Percentiles rank a stretch among this genome's conserved stretches.
Conservation (phyloP, 1,284 basidiomycete species). For the Mycosarcoma maydis region DNA sequence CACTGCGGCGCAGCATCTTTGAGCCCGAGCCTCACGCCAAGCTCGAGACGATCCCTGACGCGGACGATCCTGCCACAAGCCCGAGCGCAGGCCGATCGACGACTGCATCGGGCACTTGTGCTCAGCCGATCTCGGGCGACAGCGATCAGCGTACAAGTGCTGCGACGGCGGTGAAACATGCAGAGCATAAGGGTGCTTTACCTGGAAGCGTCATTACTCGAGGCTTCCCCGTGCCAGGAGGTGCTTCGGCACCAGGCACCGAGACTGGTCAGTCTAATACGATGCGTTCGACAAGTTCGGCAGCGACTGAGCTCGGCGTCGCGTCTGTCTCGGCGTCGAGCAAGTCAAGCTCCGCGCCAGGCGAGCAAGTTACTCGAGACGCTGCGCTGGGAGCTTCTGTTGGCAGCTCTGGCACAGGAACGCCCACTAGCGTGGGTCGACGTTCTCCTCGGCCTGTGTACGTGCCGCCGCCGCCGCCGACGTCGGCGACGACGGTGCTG, state of each 20-base stretch:
- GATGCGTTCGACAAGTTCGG: not conserved
- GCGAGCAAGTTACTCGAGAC: constrained; percentile 15
- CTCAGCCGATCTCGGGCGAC: constrained; percentile 5
- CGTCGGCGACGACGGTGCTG: constrained; percentile 42
- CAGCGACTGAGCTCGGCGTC: constrained; percentile 17
- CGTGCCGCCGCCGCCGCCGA: constrained; percentile 58
- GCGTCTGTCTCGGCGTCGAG: constrained; percentile 10
- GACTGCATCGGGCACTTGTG: not conserved
- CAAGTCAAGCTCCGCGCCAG: constrained; percentile 17
- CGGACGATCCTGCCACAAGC: constrained; percentile 32
- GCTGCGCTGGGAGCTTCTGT: constrained; percentile 24
- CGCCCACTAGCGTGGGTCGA: constrained; percentile 40
- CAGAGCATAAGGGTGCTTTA: constrained; percentile 29
- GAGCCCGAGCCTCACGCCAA: constrained; percentile 28
- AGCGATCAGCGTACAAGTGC: too few species aligned
- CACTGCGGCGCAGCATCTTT: constrained; percentile 41
- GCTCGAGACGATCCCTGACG: constrained; percentile 43
- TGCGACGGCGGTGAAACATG: constrained; percentile 2
- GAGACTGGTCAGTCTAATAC: constrained; percentile 4
- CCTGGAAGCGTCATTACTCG: constrained; percentile 42
- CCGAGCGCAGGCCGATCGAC: constrained; percentile 10
- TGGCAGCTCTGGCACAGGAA: constrained; percentile 30
- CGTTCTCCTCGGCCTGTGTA: constrained; percentile 58
- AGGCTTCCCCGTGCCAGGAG: constrained; percentile 43
- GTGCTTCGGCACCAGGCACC: not conserved